Percentiles rank a stretch among this genome's conserved stretches.
These are phyloP conservation scores for Ustilago esculenta DNA, from an alignment of 1,284 basidiomycete species.

Conservation along the genomic window DNA sequence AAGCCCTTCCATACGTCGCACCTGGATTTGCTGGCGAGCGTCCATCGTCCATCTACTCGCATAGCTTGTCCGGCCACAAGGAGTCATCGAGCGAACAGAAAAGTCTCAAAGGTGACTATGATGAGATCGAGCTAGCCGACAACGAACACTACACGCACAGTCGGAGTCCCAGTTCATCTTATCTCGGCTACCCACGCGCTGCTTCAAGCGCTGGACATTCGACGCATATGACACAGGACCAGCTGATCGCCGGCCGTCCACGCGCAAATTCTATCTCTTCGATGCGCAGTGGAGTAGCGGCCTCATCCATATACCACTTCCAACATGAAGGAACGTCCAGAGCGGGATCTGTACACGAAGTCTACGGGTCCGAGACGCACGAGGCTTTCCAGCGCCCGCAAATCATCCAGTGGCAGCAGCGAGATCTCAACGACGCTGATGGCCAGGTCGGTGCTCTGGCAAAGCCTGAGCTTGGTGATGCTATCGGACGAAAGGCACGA, in stretches of 20 bases:
- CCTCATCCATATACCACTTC: constrained; percentile 25
- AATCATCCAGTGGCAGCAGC: constrained; percentile 56
- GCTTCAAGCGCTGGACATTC: constrained; percentile 16
- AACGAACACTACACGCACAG: not conserved
- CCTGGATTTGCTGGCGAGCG: constrained; percentile 26
- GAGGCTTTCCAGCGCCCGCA: constrained; percentile 41
- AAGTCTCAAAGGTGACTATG: constrained; percentile 14
- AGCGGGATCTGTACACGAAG: constrained; percentile 22
- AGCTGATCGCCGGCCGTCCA: constrained; percentile 2
- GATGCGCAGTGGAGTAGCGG: constrained; percentile 11
- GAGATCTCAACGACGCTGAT: constrained; percentile 41
- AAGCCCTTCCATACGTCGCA: constrained; percentile 37
- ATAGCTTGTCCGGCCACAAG: constrained; percentile 11
- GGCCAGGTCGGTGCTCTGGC: constrained; percentile 50
- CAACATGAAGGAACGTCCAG: constrained; percentile 49
- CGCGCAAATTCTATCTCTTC: constrained; percentile 22
- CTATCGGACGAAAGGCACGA: constrained; percentile 37
- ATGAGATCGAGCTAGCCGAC: constrained; percentile 31
- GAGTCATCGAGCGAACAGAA: constrained; percentile 5
- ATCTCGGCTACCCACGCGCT: constrained; percentile 2
- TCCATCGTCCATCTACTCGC: constrained; percentile 13
- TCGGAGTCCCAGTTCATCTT: not conserved
- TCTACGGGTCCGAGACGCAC: constrained; percentile 28
- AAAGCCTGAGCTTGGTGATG: constrained; percentile 44
- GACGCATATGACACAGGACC: constrained; percentile 17